Percentiles rank a stretch among this genome's conserved stretches.
Conservation (phyloP, 1,284 basidiomycete genomes). For the Ustilago sp. region DNA sequence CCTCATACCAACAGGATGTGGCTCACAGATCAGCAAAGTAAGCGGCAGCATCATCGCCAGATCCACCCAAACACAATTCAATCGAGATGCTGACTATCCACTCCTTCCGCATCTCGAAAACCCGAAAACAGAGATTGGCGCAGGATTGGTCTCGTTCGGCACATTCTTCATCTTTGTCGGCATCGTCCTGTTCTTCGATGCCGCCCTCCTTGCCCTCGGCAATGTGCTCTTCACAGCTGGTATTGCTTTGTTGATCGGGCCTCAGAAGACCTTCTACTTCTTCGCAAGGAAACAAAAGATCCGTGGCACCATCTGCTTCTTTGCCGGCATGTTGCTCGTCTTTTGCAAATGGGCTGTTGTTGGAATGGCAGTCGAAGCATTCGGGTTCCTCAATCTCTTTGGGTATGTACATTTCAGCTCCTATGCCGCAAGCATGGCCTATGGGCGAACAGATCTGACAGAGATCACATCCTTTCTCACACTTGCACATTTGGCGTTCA, state of each 20-base stretch:
- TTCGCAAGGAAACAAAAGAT: conserved; percentile 96
- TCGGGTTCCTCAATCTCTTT: conserved; percentile 88
- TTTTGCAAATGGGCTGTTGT: conserved; percentile 92
- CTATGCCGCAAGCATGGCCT: not conserved
- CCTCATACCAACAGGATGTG: conserved; percentile 54
- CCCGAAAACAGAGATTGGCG: conserved; percentile 70
- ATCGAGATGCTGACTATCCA: not conserved
- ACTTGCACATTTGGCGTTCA: conserved; percentile 2
- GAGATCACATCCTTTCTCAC: not conserved
- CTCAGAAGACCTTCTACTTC: conserved; percentile 91
- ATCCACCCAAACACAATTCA: no score
- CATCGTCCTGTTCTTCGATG: conserved; percentile 95
- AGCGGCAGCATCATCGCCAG: conserved; percentile 12
- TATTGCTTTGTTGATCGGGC: conserved; percentile 69
- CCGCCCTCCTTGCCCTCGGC: conserved; percentile 93
- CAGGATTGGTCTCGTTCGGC: conserved; percentile 97
- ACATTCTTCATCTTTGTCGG: conserved; percentile 95
- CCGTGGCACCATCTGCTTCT: conserved; percentile 77
- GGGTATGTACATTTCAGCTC: conserved; percentile 77
- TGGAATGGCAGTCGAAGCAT: conserved; percentile 91
- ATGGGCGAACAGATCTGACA: conserved; percentile 10
- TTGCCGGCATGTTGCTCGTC: conserved; percentile 72
- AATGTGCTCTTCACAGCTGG: conserved; percentile 73
- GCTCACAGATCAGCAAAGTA: conserved; percentile 69
- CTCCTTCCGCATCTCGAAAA: not conserved